phyloP scores from a whole-genome alignment of 768 basidiomycete genomes.

The Epithele typhae region DNA sequence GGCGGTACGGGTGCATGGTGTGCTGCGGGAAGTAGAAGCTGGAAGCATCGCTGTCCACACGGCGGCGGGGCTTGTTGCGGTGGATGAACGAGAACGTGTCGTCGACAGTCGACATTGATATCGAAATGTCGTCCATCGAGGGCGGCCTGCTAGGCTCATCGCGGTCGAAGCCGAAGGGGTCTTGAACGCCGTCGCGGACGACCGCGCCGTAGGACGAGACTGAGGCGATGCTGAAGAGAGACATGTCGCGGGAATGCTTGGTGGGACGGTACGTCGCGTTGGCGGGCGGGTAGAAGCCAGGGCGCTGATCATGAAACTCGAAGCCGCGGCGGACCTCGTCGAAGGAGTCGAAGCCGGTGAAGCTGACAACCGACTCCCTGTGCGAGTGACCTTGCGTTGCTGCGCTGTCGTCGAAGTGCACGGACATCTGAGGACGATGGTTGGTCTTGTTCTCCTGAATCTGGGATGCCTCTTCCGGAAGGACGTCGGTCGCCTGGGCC shows the following conservation, averaged over 20 bases:
- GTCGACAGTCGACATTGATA: constrained; percentile 55
- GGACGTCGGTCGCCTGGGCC: constrained; percentile 14
- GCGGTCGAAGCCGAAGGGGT: constrained; percentile 69
- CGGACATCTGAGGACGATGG: constrained; percentile 34
- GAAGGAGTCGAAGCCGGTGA: constrained; percentile 70
- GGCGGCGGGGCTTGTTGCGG: constrained; percentile 35
- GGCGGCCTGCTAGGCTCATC: constrained; percentile 47
- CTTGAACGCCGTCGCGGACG: constrained; percentile 53
- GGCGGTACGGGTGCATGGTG: constrained; percentile 31
- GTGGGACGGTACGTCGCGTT: constrained; percentile 20
- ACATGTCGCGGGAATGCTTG: constrained; percentile 47
- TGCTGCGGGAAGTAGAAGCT: constrained; percentile 65
- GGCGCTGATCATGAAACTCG: constrained; percentile 61
- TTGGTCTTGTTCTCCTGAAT: constrained; percentile 40
- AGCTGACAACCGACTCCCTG: constrained; percentile 52
- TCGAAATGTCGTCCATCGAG: constrained; percentile 42
- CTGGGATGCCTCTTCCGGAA: constrained; percentile 23
- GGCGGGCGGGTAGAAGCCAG: constrained; percentile 61
- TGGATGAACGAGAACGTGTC: constrained; percentile 69
- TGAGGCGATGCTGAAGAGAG: constrained; percentile 69
- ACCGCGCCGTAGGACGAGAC: constrained; percentile 76
- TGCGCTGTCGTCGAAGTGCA: constrained; percentile 29
- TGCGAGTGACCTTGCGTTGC: constrained; percentile 35
- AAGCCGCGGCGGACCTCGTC: constrained; percentile 77
- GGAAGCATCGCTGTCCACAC: constrained; percentile 73